Conservation (phyloP, 129 eudicot genomes). For the Artemisia annua region DNA sequence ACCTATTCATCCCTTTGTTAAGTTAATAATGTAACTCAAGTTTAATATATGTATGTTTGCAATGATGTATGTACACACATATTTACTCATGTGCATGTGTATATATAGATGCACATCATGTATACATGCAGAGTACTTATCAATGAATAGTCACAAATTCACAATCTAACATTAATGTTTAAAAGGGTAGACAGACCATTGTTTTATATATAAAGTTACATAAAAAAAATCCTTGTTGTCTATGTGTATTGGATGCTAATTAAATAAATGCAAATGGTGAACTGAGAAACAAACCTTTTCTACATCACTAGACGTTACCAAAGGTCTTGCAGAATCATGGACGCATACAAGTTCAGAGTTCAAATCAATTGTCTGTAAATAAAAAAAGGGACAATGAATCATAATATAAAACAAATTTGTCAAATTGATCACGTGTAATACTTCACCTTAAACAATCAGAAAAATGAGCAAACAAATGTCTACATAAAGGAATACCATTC, state of each 20-base stretch:
- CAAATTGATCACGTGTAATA: constrained; percentile 7
- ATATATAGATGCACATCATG: not conserved
- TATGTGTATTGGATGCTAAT: not conserved
- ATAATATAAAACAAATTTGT: constrained; percentile 12
- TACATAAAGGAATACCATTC: not conserved
- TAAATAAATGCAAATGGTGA: constrained; percentile 13
- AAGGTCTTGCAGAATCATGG: constrained; percentile 99
- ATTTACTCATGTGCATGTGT: not conserved
- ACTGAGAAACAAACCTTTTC: constrained; percentile 56
- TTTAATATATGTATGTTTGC: not conserved
- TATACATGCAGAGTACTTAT: not conserved
- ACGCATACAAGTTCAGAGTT: constrained; percentile 81
- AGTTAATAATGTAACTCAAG: not conserved
- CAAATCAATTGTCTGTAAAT: constrained; percentile 61
- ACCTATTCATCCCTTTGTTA: not conserved
- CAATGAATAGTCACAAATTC: not conserved
- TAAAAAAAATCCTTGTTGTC: not conserved
- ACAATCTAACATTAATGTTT: not conserved
- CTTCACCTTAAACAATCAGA: constrained; percentile 6
- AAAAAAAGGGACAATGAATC: not conserved
- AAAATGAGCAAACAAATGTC: not conserved
- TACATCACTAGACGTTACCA: constrained; percentile 65
- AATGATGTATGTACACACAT: not conserved
- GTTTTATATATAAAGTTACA: not conserved
- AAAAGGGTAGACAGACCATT: not conserved